phyloP scores from a whole-genome alignment of 129 eudicot genomes.

The Centrapalus pauciflorus region DNA sequence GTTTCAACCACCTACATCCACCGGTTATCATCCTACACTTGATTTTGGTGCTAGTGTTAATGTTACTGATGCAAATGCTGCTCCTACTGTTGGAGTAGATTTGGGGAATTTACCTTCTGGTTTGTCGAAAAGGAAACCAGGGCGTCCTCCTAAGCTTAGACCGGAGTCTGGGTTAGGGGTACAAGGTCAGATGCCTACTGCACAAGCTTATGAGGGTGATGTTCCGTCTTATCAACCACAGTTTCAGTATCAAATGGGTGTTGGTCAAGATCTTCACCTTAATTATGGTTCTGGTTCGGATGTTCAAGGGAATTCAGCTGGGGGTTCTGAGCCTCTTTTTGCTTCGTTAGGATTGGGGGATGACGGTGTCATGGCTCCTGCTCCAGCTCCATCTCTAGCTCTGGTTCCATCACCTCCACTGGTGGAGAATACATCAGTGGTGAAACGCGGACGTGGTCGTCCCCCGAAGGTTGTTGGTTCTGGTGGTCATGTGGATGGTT shows the following conservation, averaged over 20 bases:
- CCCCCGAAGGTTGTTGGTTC: conserved; percentile 27
- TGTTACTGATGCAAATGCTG: neutral
- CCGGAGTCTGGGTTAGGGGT: conserved; percentile 23
- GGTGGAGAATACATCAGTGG: neutral
- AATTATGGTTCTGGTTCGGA: conserved; percentile 14
- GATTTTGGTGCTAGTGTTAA: neutral
- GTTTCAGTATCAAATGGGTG: conserved; percentile 8
- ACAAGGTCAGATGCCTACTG: neutral
- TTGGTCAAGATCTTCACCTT: conserved; percentile 12
- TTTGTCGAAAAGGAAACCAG: conserved; percentile 33
- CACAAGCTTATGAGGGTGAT: conserved; percentile 7
- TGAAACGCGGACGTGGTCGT: conserved; percentile 46
- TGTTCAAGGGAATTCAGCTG: conserved; percentile 11
- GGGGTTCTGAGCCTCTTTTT: conserved; percentile 38
- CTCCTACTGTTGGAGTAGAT: neutral
- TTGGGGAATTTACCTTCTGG: conserved; percentile 7
- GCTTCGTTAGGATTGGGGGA: conserved; percentile 41
- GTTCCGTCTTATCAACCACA: conserved; percentile 14
- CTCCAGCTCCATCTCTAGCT: no score
- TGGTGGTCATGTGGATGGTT: neutral
- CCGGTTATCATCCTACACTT: neutral
- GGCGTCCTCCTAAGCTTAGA: conserved; percentile 53
- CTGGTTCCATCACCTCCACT: neutral
- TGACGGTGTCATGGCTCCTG: no score
- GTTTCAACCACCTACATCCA: conserved; percentile 22